Percentiles rank a stretch among this genome's conserved stretches.
These are phyloP conservation scores for Pleurotus pulmonarius DNA, from an alignment of 768 basidiomycete species.

Conservation along the genomic window DNA sequence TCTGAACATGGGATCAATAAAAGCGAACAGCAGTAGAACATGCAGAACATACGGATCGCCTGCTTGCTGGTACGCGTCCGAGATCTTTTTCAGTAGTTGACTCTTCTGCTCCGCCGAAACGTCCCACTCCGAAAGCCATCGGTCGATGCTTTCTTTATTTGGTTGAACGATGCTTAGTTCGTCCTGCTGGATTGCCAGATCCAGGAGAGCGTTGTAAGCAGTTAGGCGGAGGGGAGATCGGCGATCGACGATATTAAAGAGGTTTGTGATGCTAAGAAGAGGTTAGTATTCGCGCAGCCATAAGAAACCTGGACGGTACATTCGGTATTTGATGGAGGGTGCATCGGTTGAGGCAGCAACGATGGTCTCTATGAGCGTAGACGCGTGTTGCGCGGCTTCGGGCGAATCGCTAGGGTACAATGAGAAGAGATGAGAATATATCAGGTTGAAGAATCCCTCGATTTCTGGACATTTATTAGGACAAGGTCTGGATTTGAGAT, in stretches of 20 bases:
- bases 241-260: constrained; percentile 75
- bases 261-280: constrained; percentile 64
- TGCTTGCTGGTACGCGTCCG: constrained; percentile 52
- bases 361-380: constrained; percentile 49
- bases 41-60: constrained; percentile 52
- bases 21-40: background rate
- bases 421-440: constrained; percentile 68
- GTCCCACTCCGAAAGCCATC: constrained; percentile 77
- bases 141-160: constrained; percentile 58
- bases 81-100: constrained; percentile 61
- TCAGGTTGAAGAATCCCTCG: constrained; percentile 85
- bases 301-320: constrained; percentile 43
- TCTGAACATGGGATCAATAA: constrained; percentile 27
- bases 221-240: constrained; percentile 58
- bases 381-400: constrained; percentile 50
- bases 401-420: constrained; percentile 53
- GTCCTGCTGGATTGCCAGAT: constrained; percentile 53
- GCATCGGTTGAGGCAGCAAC: constrained; percentile 50
- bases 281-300: background rate
- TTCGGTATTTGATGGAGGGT: constrained; percentile 66
- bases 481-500: background rate
- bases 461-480: constrained; percentile 45
- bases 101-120: constrained; percentile 60
- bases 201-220: constrained; percentile 61
- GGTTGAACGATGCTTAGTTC: constrained; percentile 63